These are phyloP conservation scores for Suillus plorans DNA, from an alignment of 768 basidiomycete genomes.

Conservation along the genomic window DNA sequence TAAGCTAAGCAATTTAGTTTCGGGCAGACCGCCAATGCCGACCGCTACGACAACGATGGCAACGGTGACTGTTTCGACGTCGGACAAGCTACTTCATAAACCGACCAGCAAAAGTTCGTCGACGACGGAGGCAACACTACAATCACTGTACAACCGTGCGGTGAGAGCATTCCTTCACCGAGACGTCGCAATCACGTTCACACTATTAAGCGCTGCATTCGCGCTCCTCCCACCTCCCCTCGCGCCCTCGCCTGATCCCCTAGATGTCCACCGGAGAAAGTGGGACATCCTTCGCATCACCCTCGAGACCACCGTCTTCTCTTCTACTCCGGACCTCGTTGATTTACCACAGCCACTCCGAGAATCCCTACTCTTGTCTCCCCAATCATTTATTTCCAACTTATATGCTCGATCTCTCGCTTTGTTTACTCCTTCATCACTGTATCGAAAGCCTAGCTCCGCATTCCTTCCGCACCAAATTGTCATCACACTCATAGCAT, in stretches of 20 bases:
- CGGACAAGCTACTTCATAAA: slow-evolving; percentile 38
- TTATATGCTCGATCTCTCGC: slow-evolving; percentile 64
- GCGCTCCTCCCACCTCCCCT: slow-evolving; percentile 49
- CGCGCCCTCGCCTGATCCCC: slow-evolving; percentile 33
- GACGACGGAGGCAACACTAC: slow-evolving; percentile 50
- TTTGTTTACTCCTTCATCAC: slow-evolving; percentile 60
- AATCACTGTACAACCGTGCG: slow-evolving; percentile 74
- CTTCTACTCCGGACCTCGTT: slow-evolving; percentile 44
- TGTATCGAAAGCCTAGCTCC: slow-evolving; percentile 40
- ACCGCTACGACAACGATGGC: slow-evolving; percentile 44
- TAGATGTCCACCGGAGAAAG: slow-evolving; percentile 61
- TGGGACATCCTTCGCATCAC: slow-evolving; percentile 90
- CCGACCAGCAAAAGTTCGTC: slow-evolving; percentile 21
- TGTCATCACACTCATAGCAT: slow-evolving; percentile 66
- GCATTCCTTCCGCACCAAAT: slow-evolving; percentile 69
- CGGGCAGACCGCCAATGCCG: slow-evolving; percentile 37
- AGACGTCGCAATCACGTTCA: slow-evolving; percentile 64
- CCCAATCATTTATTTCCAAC: slow-evolving; percentile 54
- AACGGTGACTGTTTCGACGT: slow-evolving; percentile 10
- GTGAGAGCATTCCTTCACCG: slow-evolving; percentile 77
- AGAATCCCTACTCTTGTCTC: slow-evolving; percentile 53
- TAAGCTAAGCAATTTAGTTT: background rate
- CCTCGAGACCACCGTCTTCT: slow-evolving; percentile 71
- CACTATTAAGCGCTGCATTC: slow-evolving; percentile 70
- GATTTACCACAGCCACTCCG: slow-evolving; percentile 52